Percentiles rank a stretch among this genome's conserved stretches.
phyloP scores from a whole-genome alignment of 768 basidiomycete genomes.

The Russula dissimulans region DNA sequence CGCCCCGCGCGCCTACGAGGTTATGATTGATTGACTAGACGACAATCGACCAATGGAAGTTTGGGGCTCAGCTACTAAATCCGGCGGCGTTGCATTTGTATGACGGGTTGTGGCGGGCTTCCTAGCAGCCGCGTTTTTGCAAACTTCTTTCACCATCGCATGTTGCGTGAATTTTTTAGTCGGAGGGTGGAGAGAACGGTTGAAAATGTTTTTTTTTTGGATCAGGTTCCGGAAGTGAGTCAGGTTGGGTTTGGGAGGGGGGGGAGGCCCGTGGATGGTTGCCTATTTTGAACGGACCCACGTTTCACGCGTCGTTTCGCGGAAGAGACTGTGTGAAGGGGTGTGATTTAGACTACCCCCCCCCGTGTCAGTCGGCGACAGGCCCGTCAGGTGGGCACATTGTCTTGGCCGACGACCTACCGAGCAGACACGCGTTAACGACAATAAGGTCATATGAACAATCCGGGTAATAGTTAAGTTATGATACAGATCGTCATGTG shows the following conservation, averaged over 20 bases:
- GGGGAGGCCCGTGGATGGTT: neutral
- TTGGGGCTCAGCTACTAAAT: neutral
- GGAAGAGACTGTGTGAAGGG: too few species aligned
- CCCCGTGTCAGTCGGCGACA: too few species aligned
- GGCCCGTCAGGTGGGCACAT: neutral
- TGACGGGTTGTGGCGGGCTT: neutral
- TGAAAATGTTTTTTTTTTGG: too few species aligned
- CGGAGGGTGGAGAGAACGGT: too few species aligned
- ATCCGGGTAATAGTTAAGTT: neutral
- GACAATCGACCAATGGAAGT: neutral
- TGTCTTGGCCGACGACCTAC: neutral
- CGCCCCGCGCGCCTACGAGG: neutral
- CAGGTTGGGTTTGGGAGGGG: too few species aligned
- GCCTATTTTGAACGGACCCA: neutral
- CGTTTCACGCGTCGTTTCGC: too few species aligned
- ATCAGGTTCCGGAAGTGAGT: too few species aligned
- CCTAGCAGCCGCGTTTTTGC: neutral
- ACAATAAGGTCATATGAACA: conserved; percentile 5
- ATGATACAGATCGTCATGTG: neutral
- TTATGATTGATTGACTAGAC: neutral
- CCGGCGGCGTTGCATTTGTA: neutral
- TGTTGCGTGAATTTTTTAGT: too few species aligned
- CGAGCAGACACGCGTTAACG: neutral
- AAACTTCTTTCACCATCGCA: neutral
- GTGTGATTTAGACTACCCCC: too few species aligned